A percentile compares a stretch with the other conserved stretches of the same genome.
These are phyloP conservation scores for Botrytis porri DNA, from an alignment of 2,329 filamentous ascomycete genomes.

Conservation along the genomic window DNA sequence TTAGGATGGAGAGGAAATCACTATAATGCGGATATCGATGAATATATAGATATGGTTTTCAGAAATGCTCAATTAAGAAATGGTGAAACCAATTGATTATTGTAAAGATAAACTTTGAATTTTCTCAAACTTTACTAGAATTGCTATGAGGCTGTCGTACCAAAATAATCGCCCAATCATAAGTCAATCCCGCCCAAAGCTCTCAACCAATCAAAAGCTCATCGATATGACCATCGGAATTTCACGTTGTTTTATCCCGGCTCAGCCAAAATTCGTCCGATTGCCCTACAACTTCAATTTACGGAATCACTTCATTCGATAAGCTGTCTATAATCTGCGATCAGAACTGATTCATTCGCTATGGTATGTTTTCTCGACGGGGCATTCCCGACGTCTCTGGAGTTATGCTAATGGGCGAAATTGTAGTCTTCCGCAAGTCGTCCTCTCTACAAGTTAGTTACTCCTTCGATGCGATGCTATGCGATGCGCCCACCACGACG, in stretches of 20 bases:
- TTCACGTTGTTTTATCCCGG: conserved; percentile 17
- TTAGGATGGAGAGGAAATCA: neutral
- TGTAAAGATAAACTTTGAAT: neutral
- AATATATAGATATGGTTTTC: neutral
- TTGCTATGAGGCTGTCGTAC: neutral
- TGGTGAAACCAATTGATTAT: too few species aligned
- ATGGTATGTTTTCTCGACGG: conserved; percentile 7
- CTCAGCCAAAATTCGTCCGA: conserved; percentile 18
- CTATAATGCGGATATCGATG: neutral
- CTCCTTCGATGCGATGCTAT: conserved; percentile 17
- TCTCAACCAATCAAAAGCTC: conserved; percentile 8
- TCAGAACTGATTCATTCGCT: conserved; percentile 3
- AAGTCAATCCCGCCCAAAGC: neutral
- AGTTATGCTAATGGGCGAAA: conserved; percentile 2
- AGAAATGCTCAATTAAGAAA: neutral
- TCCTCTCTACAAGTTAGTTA: conserved; percentile 38
- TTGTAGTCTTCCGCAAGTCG: conserved; percentile 23
- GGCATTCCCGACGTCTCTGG: too few species aligned
- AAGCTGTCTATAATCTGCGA: conserved; percentile 15
- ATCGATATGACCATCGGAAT: conserved; percentile 18
- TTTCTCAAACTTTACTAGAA: neutral
- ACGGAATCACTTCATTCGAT: conserved; percentile 14
- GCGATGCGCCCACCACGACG: conserved; percentile 13
- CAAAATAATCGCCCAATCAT: neutral
- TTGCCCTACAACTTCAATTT: conserved; percentile 13